phyloP scores from a whole-genome alignment of 2,329 filamentous ascomycete genomes.

The Fusarium vanettenii region DNA sequence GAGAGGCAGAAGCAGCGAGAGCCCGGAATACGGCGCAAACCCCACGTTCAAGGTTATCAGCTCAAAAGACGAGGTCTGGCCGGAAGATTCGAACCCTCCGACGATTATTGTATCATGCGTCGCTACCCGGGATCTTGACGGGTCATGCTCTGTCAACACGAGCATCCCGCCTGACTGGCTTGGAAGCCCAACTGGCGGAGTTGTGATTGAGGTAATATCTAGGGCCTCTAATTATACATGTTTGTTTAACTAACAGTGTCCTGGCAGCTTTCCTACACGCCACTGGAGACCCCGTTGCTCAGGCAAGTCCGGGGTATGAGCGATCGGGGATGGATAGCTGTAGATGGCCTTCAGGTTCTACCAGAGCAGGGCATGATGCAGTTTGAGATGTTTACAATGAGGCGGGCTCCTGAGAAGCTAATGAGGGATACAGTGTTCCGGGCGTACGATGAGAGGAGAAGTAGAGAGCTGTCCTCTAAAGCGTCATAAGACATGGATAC shows the following conservation, averaged over 20 bases:
- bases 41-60: constrained; percentile 43
- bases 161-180: constrained; percentile 68
- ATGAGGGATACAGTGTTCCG: constrained; percentile 53
- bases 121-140: constrained; percentile 10
- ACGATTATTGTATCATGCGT: constrained; percentile 32
- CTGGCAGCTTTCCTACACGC: constrained; percentile 8
- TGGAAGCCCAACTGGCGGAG: constrained; percentile 67
- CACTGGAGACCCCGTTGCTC: constrained; percentile 55
- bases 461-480: no score
- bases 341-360: constrained; percentile 70
- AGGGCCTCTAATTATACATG: no score
- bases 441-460: neutral
- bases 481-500: no score
- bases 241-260: no score
- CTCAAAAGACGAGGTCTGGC: constrained; percentile 24
- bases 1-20: neutral
- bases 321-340: constrained; percentile 65
- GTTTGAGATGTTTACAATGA: constrained; percentile 71
- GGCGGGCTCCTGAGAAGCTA: constrained; percentile 65
- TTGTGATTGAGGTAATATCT: constrained; percentile 56
- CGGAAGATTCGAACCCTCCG: constrained; percentile 6
- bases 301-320: constrained; percentile 62
- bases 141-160: constrained; percentile 48
- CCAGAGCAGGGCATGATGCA: constrained; percentile 72
- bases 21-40: neutral